Conservation (phyloP, 768 basidiomycete species). For the Pulveroboletus sp. region DNA sequence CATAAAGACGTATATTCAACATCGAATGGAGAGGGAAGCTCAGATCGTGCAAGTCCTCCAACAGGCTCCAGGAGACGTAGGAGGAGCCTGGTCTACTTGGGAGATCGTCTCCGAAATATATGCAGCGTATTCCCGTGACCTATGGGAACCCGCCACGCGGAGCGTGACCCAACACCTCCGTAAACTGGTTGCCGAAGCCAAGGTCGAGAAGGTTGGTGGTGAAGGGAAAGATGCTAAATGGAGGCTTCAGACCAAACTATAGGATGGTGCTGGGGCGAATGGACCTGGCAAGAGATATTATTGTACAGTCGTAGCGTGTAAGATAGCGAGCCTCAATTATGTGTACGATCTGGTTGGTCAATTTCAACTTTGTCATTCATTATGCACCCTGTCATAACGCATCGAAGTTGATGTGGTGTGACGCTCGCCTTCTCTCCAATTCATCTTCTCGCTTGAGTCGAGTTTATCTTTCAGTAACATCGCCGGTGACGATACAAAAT, state of each 20-base stretch:
- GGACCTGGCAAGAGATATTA: background rate
- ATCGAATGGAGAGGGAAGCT: constrained; percentile 75
- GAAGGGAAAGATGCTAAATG: constrained; percentile 49
- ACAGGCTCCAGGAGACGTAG: constrained; percentile 22
- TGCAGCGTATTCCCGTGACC: constrained; percentile 58
- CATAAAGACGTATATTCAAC: constrained; percentile 70
- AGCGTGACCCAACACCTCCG: constrained; percentile 65
- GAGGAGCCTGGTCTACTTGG: constrained; percentile 54
- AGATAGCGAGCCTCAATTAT: constrained; percentile 3
- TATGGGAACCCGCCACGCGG: constrained; percentile 71
- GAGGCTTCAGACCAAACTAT: constrained; percentile 28
- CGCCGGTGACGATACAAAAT: background rate
- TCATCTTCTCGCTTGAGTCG: constrained; percentile 82
- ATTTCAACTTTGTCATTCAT: background rate
- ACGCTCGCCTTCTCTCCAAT: constrained; percentile 75
- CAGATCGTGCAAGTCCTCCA: constrained; percentile 61
- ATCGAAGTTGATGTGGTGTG: constrained; percentile 98
- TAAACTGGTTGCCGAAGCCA: constrained; percentile 66
- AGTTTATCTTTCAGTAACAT: constrained; percentile 2
- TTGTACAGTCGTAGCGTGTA: constrained; percentile 13
- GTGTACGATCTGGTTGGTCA: background rate
- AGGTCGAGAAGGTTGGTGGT: constrained; percentile 47
- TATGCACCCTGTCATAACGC: constrained; percentile 51
- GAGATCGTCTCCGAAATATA: constrained; percentile 64
- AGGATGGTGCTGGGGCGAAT: background rate